Conservation (phyloP, 2,329 filamentous ascomycete genomes). For the Colletotrichum coccodes region DNA sequence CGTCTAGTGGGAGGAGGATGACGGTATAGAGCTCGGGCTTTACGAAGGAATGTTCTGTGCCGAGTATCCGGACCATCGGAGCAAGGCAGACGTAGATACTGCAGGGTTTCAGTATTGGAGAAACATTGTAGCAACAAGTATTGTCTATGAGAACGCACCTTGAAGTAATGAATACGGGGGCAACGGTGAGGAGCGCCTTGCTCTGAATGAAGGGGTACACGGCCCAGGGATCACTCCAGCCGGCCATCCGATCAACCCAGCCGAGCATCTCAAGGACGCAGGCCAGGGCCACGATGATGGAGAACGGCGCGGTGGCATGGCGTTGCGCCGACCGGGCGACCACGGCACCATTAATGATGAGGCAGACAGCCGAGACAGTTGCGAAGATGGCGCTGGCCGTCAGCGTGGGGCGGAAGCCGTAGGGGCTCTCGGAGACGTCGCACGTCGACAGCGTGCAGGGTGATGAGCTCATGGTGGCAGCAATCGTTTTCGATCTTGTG, state of each 20-base stretch:
- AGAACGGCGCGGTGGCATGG: conserved; percentile 27
- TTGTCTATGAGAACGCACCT: conserved; percentile 32
- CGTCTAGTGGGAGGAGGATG: conserved; percentile 40
- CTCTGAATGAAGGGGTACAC: conserved; percentile 36
- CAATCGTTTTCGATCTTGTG: neutral
- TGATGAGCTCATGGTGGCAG: conserved; percentile 1
- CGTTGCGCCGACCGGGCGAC: conserved; percentile 18
- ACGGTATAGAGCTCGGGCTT: conserved; percentile 35
- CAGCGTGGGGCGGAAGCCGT: conserved; percentile 38
- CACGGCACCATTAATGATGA: conserved; percentile 35
- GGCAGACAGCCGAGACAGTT: conserved; percentile 34
- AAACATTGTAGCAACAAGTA: no score
- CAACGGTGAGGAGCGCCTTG: conserved; percentile 39
- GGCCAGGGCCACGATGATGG: conserved; percentile 36
- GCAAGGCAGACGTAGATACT: conserved; percentile 42
- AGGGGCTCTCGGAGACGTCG: conserved; percentile 35
- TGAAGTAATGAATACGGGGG: conserved; percentile 40
- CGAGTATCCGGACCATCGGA: conserved; percentile 39
- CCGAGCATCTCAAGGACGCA: conserved; percentile 39
- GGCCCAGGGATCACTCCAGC: conserved; percentile 38
- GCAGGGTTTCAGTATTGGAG: neutral
- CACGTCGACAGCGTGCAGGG: conserved; percentile 36
- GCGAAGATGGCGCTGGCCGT: conserved; percentile 34
- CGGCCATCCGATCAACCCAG: conserved; percentile 37
- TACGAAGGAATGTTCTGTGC: conserved; percentile 42